Evolutionary conservation across 768 basidiomycete species (phyloP), one percentile per base, ranked within the genome.

Genomic region (Kockovaella imperatae): DNA sequence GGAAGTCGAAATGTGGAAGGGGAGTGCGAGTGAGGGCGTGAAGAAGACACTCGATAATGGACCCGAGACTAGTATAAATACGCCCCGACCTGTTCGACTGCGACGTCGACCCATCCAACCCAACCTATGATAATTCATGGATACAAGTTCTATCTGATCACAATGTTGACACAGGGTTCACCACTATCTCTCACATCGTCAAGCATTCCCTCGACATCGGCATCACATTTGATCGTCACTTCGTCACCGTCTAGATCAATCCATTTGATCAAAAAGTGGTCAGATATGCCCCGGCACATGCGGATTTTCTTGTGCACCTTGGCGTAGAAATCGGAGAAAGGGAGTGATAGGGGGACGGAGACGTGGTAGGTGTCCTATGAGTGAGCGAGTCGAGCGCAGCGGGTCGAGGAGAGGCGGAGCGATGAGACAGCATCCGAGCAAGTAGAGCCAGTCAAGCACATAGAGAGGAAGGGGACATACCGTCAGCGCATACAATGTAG

Each of bases 321-420:
- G 40, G 24, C 13, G 40, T 42, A 42, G 40, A 47, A 35, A 15
- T 20, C 13, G 13, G 35, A 4, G 28, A 35, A 42, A 25, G 40
- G 5, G 17, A 42, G n/a, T 8, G 21, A 18, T 15, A 18, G 40
- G 14, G 40, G 21, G 24, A 42, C 26, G 40, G 17, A 14, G 5
- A 42, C 24, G 21, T 42, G 40, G 17, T 21, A 25, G 21, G n/a
- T 5, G 20, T 42, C 40, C 40, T n/a, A n/a, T n/a, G n/a, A n/a
- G n/a, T n/a, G n/a, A 26, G 42, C 50, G 24, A 29, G 24, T 28
- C 29, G 26, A 7, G 15, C 32, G 18, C 8, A 83, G 74, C 55
- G 82, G 77, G n/a, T n/a, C n/a, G n/a, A n/a, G n/a, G n/a, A n/a
- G n/a, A n/a, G n/a, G n/a, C n/a, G n/a, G n/a, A n/a, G n/a, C n/a